These are phyloP conservation scores for Fusarium irregulare DNA, from an alignment of 2,329 filamentous ascomycete species.

Conservation along the genomic window DNA sequence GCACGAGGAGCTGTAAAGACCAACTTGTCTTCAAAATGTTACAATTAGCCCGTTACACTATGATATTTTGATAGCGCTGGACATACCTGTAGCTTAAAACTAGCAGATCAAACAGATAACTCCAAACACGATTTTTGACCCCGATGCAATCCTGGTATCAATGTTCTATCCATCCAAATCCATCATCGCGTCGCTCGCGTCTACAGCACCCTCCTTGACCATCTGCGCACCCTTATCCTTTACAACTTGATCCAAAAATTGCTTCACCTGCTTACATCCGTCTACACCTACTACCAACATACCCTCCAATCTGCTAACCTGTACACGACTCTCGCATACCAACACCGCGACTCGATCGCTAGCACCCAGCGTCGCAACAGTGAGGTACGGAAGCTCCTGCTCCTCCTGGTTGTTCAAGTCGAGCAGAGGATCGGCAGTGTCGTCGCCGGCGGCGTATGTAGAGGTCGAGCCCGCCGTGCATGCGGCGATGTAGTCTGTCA, in stretches of 20 bases:
- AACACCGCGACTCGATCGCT: constrained; percentile 81
- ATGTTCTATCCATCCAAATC: constrained; percentile 58
- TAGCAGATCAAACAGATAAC: constrained; percentile 38
- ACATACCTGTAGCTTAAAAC: constrained; percentile 39
- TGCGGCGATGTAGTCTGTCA: constrained; percentile 90
- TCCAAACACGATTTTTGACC: constrained; percentile 32
- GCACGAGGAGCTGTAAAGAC: constrained; percentile 63
- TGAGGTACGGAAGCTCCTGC: constrained; percentile 88
- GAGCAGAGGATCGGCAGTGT: constrained; percentile 78
- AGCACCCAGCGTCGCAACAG: constrained; percentile 81
- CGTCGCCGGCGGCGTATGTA: constrained; percentile 72
- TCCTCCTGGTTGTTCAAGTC: constrained; percentile 85
- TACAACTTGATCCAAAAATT: constrained; percentile 84
- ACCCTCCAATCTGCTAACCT: constrained; percentile 82
- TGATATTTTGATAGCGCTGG: constrained; percentile 13
- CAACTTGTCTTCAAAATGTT: constrained; percentile 14
- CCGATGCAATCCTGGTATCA: constrained; percentile 29
- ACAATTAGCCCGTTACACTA: constrained; percentile 41
- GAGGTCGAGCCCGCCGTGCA: constrained; percentile 87
- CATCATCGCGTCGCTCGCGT: constrained; percentile 62
- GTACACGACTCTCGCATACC: constrained; percentile 89
- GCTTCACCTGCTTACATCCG: constrained; percentile 86
- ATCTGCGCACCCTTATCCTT: constrained; percentile 75
- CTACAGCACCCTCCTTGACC: constrained; percentile 66
- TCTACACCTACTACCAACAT: constrained; percentile 95